These are phyloP conservation scores for Daldinia eschscholtzii DNA, from an alignment of 2,329 filamentous ascomycete species.

Conservation along the genomic window DNA sequence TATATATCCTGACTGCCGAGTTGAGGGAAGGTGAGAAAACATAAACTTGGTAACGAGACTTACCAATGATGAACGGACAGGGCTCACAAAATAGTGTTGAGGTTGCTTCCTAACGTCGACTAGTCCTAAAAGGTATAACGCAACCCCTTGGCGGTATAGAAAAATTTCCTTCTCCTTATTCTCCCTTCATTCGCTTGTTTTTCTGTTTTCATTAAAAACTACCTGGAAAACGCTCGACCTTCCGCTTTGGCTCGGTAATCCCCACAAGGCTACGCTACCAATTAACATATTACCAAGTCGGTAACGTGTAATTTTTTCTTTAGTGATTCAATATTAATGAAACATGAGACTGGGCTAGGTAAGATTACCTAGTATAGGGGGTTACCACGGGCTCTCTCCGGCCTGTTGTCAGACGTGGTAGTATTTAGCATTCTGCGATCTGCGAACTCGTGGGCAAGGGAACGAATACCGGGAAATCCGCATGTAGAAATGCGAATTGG, in stretches of 20 bases:
- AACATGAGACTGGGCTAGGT: slow-evolving; percentile 29
- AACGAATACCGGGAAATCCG: slow-evolving; percentile 16
- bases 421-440: slow-evolving; percentile 8
- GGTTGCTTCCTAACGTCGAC: slow-evolving; percentile 8
- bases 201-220: slow-evolving; percentile 23
- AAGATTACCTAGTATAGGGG: slow-evolving; percentile 23
- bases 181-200: slow-evolving; percentile 14
- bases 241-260: slow-evolving; percentile 40
- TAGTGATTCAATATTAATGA: slow-evolving; percentile 26
- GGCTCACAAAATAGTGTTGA: slow-evolving; percentile 19
- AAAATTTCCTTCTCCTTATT: slow-evolving; percentile 18
- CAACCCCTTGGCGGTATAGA: slow-evolving; percentile 25
- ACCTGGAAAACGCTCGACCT: slow-evolving; percentile 35
- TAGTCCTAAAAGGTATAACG: slow-evolving; percentile 27
- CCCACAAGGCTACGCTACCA: slow-evolving; percentile 39
- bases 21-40: slow-evolving; percentile 12
- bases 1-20: slow-evolving; percentile 16
- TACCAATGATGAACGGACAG: slow-evolving; percentile 15
- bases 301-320: slow-evolving; percentile 22
- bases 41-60: slow-evolving; percentile 10
- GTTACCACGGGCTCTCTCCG: slow-evolving; percentile 24
- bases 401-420: slow-evolving; percentile 33
- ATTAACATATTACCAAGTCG: slow-evolving; percentile 30
- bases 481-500: slow-evolving; percentile 5
- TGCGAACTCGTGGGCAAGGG: neutral